Conservation (phyloP, 768 basidiomycete genomes). For the Russula foetens region DNA sequence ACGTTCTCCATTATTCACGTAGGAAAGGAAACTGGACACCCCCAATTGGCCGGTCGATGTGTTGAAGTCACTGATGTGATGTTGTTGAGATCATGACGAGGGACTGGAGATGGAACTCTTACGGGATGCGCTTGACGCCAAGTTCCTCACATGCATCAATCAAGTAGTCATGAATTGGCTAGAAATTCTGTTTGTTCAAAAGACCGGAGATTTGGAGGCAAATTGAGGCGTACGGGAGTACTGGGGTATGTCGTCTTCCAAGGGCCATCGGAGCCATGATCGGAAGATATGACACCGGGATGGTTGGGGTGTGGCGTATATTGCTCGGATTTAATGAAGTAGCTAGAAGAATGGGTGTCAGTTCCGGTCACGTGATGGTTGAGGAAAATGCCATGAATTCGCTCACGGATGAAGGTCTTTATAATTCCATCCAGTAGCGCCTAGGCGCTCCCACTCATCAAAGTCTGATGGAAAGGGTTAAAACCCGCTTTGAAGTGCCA, state of each 20-base stretch:
- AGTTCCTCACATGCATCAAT: conserved; percentile 13
- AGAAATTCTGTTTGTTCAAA: neutral
- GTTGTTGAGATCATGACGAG: neutral
- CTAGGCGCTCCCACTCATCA: conserved; percentile 21
- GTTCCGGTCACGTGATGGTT: neutral
- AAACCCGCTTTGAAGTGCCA: neutral
- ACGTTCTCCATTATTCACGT: conserved; percentile 11
- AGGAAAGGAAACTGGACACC: conserved; percentile 8
- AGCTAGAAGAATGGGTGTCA: neutral
- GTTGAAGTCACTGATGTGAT: conserved; percentile 17
- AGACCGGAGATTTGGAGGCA: neutral
- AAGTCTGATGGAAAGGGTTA: conserved; percentile 10
- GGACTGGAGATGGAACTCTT: neutral
- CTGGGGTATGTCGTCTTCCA: conserved; percentile 9
- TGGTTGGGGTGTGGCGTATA: conserved; percentile 7
- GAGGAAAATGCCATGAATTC: neutral
- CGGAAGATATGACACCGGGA: conserved; percentile 1
- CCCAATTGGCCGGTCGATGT: conserved; percentile 12
- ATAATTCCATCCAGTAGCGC: conserved; percentile 21
- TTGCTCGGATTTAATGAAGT: conserved; percentile 16
- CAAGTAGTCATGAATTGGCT: conserved; percentile 14
- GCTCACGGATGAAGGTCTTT: conserved; percentile 19
- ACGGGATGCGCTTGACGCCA: conserved; percentile 13
- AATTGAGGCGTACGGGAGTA: neutral
- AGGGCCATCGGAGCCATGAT: conserved; percentile 10